These are phyloP conservation scores for Ogataea angusta DNA, from an alignment of 805 yeast genomes.

Conservation along the genomic window DNA sequence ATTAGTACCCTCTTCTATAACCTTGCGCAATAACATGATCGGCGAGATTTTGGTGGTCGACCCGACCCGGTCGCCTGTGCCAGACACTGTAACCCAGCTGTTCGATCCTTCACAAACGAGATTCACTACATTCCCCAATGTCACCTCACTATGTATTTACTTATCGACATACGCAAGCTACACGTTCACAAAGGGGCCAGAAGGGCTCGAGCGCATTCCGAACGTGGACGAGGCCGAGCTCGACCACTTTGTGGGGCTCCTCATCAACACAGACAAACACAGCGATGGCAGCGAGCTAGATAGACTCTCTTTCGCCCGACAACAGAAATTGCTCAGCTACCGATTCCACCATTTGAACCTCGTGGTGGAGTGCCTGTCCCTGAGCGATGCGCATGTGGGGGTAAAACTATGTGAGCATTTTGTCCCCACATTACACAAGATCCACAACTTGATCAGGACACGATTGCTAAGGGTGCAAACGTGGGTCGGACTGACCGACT, in stretches of 20 bases:
- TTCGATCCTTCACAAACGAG: conserved; percentile 10
- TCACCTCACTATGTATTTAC: conserved; percentile 12
- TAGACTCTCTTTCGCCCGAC: conserved; percentile 7
- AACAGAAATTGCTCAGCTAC: conserved; percentile 14
- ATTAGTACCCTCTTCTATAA: not conserved
- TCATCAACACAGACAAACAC: conserved; percentile 16
- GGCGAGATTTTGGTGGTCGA: conserved; percentile 14
- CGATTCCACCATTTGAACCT: conserved; percentile 31
- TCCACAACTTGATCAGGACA: conserved; percentile 14
- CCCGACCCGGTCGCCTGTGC: conserved; percentile 3
- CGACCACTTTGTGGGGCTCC: conserved; percentile 21
- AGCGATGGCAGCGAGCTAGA: conserved; percentile 2
- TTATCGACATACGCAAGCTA: conserved; percentile 13
- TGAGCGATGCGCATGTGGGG: conserved; percentile 1
- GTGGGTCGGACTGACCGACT: conserved; percentile 39
- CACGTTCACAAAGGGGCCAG: conserved; percentile 10
- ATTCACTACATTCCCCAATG: conserved; percentile 8
- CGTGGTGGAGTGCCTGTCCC: conserved; percentile 14
- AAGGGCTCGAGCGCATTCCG: conserved; percentile 7
- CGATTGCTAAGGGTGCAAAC: conserved; percentile 38
- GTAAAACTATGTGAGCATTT: conserved; percentile 1
- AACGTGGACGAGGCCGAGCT: conserved; percentile 22
- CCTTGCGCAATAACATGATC: conserved; percentile 9
- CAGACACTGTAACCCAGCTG: conserved; percentile 6
- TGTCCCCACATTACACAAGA: conserved; percentile 9